These are phyloP conservation scores for Rheum nobile DNA, from an alignment of 148 eudicot species.

Conservation along the genomic window DNA sequence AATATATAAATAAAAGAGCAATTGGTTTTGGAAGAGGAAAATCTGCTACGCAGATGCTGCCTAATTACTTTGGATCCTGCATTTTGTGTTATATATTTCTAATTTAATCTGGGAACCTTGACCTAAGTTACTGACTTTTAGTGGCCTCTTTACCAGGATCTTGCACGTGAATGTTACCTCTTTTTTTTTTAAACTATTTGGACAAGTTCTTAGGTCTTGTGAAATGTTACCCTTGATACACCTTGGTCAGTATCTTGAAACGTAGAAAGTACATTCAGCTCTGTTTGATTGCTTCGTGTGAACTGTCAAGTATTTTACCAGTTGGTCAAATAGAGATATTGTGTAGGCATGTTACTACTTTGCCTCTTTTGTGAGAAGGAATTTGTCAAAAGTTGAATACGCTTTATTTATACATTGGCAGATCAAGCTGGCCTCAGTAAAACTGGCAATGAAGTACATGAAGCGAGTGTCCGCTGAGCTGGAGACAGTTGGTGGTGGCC, in stretches of 20 bases:
- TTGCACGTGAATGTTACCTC: neutral
- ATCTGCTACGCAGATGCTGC: neutral
- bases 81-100: neutral
- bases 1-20: constrained; percentile 2
- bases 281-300: neutral
- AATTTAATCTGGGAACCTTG: neutral
- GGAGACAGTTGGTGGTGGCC: constrained; percentile 54
- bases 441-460: constrained; percentile 93
- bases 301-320: neutral
- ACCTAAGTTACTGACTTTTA: neutral
- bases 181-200: neutral
- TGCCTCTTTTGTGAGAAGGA: too few relatives aligned
- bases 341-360: too few relatives aligned
- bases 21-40: neutral
- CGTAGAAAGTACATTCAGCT: neutral
- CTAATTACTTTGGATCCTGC: constrained; percentile 9
- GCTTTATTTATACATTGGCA: constrained; percentile 13
- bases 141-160: neutral
- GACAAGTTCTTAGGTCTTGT: too few relatives aligned
- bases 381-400: neutral
- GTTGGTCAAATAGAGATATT: neutral
- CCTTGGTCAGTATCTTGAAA: too few relatives aligned
- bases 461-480: constrained; percentile 91
- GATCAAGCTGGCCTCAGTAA: constrained; percentile 96
- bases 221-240: too few relatives aligned